Conservation (phyloP, 495 filamentous ascomycete genomes). For the Podospora pseudopauciseta region DNA sequence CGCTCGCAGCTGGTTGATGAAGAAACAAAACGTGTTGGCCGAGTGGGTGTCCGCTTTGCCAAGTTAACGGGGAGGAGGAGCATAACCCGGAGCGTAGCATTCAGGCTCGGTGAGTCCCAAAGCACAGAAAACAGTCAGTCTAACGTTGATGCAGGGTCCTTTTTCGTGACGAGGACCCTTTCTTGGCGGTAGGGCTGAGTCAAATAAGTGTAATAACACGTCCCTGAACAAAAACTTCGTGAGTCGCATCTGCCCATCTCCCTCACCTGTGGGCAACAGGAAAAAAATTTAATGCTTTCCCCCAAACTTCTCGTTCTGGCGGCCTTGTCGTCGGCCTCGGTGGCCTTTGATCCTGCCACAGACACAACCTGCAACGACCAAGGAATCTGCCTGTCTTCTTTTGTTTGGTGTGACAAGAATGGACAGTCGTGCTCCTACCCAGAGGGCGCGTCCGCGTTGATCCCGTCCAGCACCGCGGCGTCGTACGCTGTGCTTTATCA, state of each 20-base stretch:
- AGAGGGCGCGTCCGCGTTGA: constrained; percentile 7
- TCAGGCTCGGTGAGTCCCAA: background rate
- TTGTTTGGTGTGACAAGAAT: constrained; percentile 7
- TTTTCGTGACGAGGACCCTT: no score
- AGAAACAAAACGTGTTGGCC: background rate
- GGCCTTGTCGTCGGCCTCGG: constrained; percentile 8
- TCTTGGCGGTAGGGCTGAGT: no score
- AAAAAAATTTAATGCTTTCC: background rate
- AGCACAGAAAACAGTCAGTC: no score
- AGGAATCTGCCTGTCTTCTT: constrained; percentile 12
- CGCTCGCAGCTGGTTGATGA: background rate
- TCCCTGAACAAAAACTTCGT: no score
- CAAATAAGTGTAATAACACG: no score
- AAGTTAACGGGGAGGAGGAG: background rate
- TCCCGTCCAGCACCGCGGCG: constrained; percentile 6
- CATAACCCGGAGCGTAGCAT: background rate
- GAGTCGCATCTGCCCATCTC: no score
- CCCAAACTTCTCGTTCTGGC: constrained; percentile 9
- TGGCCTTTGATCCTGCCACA: constrained; percentile 10
- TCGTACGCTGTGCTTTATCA: constrained; percentile 11
- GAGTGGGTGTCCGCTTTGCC: background rate
- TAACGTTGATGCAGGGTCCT: no score
- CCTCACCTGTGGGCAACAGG: no score
- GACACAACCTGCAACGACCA: constrained; percentile 14
- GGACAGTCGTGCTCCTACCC: constrained; percentile 12